These are phyloP conservation scores for Chaetoscypha palmicola DNA, from an alignment of 2,329 filamentous ascomycete species.

Conservation along the genomic window DNA sequence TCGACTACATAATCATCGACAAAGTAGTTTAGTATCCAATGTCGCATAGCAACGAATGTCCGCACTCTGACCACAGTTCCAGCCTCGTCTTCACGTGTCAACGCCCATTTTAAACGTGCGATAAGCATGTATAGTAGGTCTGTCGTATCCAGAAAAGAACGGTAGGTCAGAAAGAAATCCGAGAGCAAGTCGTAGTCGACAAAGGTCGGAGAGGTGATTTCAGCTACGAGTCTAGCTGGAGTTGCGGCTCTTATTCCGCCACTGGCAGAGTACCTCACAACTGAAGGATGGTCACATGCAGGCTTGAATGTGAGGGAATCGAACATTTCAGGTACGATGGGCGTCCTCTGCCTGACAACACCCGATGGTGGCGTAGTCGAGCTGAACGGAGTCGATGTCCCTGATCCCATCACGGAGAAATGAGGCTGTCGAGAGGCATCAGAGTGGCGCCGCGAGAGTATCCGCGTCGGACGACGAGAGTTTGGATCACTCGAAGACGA, in stretches of 20 bases:
- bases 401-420: conserved; percentile 3
- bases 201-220: conserved; percentile 93
- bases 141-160: conserved; percentile 70
- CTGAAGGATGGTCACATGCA: conserved; percentile 65
- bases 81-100: conserved; percentile 70
- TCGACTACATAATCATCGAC: conserved; percentile 84
- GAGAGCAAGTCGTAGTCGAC: conserved; percentile 95
- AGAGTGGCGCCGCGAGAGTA: conserved; percentile 28
- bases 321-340: conserved; percentile 71
- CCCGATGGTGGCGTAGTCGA: conserved; percentile 9
- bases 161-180: conserved; percentile 95
- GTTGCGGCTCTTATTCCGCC: conserved; percentile 82
- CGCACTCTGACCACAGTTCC: conserved; percentile 93
- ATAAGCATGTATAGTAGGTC: conserved; percentile 80
- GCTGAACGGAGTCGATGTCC: conserved; percentile 13
- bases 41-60: conserved; percentile 88
- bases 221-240: conserved; percentile 81
- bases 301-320: conserved; percentile 75
- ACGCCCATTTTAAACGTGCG: conserved; percentile 79
- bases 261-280: conserved; percentile 73
- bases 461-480: conserved; percentile 18
- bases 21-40: conserved; percentile 99
- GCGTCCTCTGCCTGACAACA: conserved; percentile 21
- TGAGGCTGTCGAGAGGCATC: conserved; percentile 27
- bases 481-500: conserved; percentile 21